Base-by-base conservation (phyloP, 2,329 filamentous ascomycete species). In the Monosporascus ibericus region DNA sequence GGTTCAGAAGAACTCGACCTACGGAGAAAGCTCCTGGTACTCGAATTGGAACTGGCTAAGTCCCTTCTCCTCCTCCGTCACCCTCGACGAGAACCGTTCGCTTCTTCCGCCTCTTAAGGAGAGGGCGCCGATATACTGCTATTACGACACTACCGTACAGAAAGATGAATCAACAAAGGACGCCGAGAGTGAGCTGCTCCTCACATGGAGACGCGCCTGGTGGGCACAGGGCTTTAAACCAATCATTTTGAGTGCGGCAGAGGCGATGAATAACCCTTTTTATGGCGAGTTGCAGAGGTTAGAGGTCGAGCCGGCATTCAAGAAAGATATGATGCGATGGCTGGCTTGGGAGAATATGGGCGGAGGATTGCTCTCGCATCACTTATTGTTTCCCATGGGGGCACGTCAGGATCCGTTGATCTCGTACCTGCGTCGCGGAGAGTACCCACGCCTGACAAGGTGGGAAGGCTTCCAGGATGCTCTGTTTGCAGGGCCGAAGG, bases 181-280 rank as follows among this genome's bases (percentile, higher is more conserved):
- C 54, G 88, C 89, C 4, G 89, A 96, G 67, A 86, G 86, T 64
- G 81, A 86, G 53, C 73, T 97, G 54, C 77, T 97, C 48, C 74
- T 95, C 52, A 87, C 88, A 50, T 97, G 94, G 94, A 82, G 92
- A 55, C 82, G 90, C 46, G 92, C 92, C 3, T 97, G 92, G 91
- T 97, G 90, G 89, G 90, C 92, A 0, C 85, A 95, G 63, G 94
- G 92, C 11, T 96, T 97, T 72, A 84, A 79, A 56, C 92, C 94
- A 0, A 78, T 94, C 7, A 87, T 97, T 40, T 72, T 97, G 52
- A 86, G 88, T 48, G 80, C 84, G 17, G 83, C 81, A 1, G 92
- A 97, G 66, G 91, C 92, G 18, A 87, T 86, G 76, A 85, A 84
- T 64, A 94, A 96, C 65, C 88, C 88, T 1, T 72, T 88, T 20